Percentiles rank a stretch among this genome's conserved stretches.
Conservation (phyloP, 2,329 filamentous ascomycete genomes). For the Claviceps spartinae region DNA sequence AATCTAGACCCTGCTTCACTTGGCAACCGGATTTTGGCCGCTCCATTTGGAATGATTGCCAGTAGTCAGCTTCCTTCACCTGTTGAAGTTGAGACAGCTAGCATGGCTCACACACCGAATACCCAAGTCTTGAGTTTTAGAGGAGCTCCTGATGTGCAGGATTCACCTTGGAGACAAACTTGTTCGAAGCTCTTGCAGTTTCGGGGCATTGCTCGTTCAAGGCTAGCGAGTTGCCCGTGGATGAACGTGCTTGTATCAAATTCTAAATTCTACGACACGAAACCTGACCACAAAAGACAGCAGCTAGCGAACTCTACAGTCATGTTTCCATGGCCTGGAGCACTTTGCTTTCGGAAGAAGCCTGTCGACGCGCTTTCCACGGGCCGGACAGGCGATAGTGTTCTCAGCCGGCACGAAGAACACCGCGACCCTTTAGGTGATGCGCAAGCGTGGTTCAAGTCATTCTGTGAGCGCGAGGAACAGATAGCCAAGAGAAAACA, state of each 20-base stretch:
- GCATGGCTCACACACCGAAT: constrained; percentile 37
- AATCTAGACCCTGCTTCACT: constrained; percentile 25
- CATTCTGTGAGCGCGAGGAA: constrained; percentile 32
- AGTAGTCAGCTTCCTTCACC: constrained; percentile 12
- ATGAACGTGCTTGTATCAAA: constrained; percentile 35
- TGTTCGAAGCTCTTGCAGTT: constrained; percentile 38
- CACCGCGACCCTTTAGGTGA: constrained; percentile 34
- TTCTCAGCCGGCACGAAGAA: constrained; percentile 25
- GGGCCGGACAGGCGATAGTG: constrained; percentile 25
- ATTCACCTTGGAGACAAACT: constrained; percentile 33
- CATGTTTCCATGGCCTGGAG: constrained; percentile 39
- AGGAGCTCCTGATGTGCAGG: constrained; percentile 25
- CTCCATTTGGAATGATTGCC: constrained; percentile 35
- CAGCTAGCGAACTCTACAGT: constrained; percentile 21
- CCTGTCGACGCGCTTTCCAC: constrained; percentile 26
- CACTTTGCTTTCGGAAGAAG: constrained; percentile 38
- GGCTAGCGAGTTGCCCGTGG: constrained; percentile 34
- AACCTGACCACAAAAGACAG: constrained; percentile 27
- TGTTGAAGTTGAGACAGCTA: constrained; percentile 18
- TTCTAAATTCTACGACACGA: constrained; percentile 28
- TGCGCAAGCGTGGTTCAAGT: constrained; percentile 36
- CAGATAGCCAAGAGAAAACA: constrained; percentile 33
- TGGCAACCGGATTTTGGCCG: constrained; percentile 35
- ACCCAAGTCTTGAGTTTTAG: constrained; percentile 33
- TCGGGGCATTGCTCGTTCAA: constrained; percentile 31